phyloP scores from a whole-genome alignment of 768 basidiomycete species.

The Russula brevipes region DNA sequence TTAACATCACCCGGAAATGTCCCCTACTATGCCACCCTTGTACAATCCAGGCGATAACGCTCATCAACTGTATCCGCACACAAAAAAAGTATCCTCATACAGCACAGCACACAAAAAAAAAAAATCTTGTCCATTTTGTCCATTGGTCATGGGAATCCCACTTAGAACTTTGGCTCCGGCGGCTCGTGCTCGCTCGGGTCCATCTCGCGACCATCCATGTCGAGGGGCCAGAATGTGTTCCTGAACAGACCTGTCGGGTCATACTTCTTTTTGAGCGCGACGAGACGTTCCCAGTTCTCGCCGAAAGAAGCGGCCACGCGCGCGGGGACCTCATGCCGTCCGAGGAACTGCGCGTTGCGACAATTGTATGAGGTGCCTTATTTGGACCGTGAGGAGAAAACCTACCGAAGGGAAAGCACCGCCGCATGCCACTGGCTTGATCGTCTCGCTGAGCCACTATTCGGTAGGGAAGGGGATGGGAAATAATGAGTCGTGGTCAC shows the following conservation, averaged over 20 bases:
- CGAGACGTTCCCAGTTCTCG: constrained; percentile 65
- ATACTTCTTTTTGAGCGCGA: constrained; percentile 65
- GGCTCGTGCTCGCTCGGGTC: constrained; percentile 61
- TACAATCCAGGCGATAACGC: too few species aligned
- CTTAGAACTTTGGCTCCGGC: constrained; percentile 35
- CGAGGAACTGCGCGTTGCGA: constrained; percentile 55
- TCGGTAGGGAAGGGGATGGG: background rate
- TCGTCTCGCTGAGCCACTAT: constrained; percentile 75
- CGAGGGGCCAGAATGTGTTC: constrained; percentile 77
- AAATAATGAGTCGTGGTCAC: constrained; percentile 15
- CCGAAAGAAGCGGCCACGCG: constrained; percentile 68
- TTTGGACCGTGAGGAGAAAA: constrained; percentile 22
- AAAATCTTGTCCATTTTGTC: background rate
- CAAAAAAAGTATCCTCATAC: background rate
- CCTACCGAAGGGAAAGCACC: constrained; percentile 82
- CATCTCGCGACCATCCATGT: constrained; percentile 50
- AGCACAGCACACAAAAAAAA: background rate
- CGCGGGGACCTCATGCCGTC: constrained; percentile 57
- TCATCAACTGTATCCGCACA: too few species aligned
- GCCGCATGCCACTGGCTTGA: constrained; percentile 66
- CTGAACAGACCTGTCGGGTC: constrained; percentile 74
- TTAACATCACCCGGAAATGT: too few species aligned
- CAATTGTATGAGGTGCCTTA: background rate
- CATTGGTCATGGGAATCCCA: background rate
- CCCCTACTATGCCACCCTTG: too few species aligned